Base-by-base conservation (phyloP, 495 filamentous ascomycete species). In the Cercophora newfieldiana region DNA sequence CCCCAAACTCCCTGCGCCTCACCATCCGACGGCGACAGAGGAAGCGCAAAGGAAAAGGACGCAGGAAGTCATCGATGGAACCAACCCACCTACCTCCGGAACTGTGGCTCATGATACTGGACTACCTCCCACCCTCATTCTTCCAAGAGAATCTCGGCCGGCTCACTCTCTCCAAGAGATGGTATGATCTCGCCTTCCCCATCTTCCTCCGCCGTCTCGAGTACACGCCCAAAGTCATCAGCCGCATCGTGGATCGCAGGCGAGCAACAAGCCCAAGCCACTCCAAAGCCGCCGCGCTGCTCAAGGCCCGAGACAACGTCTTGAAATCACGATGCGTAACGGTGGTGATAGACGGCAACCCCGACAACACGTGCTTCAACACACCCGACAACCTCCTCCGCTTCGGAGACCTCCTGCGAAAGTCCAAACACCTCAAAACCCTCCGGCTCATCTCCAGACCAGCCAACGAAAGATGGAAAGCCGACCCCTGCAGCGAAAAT, bases 91-190 rank as follows among this genome's bases (percentile, higher is more conserved):
- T 72, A 25, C 70, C 70, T 18, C 12, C 66, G 29, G 70, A 72
- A 57, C 59, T 72, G 31, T 67, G 65, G 68, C 25, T 70, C 1
- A 61, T 70, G 51, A 66, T 72, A 56, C 63, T 72, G 63, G 66
- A 68, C 26, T 31, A 22, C 21, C 66, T 72, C 0, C 65, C 65
- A 8, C 44, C 55, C 2, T 65, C 60, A 14, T 72, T 72, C 59
- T 72, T 70, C 61, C 70, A 72, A 22, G 21, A 66, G 18, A 61
- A 72, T 53, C 59, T 72, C 22, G 26, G 63, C 61, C 68, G 68
- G 29, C 66, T 72, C 5, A 30, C 63, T 56, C 47, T 72, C 50
- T 72, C 55, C 50, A 66, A 57, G 25, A 63, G 53, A 33, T 72
- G 70, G 70, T 70, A 72, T 51, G 55, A 16, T 58, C 68, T 72